phyloP scores from a whole-genome alignment of 2,329 filamentous ascomycete species.

The Colletotrichum musae region DNA sequence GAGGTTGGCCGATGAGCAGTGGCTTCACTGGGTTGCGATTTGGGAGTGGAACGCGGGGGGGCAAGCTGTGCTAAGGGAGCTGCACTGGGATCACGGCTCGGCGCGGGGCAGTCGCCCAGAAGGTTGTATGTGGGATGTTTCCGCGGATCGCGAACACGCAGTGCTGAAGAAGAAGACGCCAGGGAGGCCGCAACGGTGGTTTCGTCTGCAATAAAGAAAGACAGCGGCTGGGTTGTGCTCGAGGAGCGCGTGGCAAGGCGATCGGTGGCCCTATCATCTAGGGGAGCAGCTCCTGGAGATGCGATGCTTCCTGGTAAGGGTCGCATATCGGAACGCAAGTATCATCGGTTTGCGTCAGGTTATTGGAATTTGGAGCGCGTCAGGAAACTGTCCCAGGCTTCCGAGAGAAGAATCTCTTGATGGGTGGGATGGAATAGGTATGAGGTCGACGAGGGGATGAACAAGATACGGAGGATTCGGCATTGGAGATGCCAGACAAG shows the following conservation, averaged over 20 bases:
- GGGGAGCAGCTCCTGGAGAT: slow-evolving; percentile 45
- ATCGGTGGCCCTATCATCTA: slow-evolving; percentile 29
- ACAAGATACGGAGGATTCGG: too few species aligned
- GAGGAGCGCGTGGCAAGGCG: slow-evolving; percentile 41
- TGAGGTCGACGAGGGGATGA: too few species aligned
- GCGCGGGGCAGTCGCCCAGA: slow-evolving; percentile 6
- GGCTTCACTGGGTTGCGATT: slow-evolving; percentile 36
- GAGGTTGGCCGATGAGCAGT: slow-evolving; percentile 2
- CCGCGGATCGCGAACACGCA: slow-evolving; percentile 50
- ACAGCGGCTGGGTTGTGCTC: slow-evolving; percentile 61
- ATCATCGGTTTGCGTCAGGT: slow-evolving; percentile 22
- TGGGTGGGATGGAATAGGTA: too few species aligned
- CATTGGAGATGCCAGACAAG: too few species aligned
- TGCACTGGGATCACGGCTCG: slow-evolving; percentile 22
- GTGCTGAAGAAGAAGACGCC: slow-evolving; percentile 44
- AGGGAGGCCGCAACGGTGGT: slow-evolving; percentile 60
- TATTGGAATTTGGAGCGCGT: neutral
- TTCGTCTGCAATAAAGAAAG: slow-evolving; percentile 67
- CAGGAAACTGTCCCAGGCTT: neutral
- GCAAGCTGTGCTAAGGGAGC: slow-evolving; percentile 3
- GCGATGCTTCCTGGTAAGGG: slow-evolving; percentile 62
- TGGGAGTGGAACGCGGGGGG: slow-evolving; percentile 43
- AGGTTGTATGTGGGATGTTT: slow-evolving; percentile 45
- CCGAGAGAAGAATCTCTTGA: neutral
- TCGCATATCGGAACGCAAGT: slow-evolving; percentile 54